A percentile compares a stretch with the other conserved stretches of the same genome.
These are phyloP conservation scores for Sambucus nigra DNA, from an alignment of 129 eudicot species.

Conservation along the genomic window DNA sequence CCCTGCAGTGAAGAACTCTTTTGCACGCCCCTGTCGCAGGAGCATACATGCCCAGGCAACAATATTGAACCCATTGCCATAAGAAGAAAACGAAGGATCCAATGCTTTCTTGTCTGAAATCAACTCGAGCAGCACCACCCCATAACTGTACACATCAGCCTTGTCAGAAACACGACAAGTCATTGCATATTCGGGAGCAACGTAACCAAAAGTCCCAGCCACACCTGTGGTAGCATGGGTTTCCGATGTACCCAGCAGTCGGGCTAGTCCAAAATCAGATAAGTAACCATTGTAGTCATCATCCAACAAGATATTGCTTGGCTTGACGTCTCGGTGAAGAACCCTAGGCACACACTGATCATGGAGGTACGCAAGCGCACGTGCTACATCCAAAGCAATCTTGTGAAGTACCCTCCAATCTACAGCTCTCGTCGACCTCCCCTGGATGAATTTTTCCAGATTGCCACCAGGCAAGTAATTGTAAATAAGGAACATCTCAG, in stretches of 20 bases:
- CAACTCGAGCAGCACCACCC: conserved; percentile 80
- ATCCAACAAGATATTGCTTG: conserved; percentile 76
- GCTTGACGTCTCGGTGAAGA: conserved; percentile 88
- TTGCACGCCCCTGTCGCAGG: conserved; percentile 67
- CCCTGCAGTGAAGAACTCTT: conserved; percentile 79
- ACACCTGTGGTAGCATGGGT: conserved; percentile 91
- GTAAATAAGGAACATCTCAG: conserved; percentile 85
- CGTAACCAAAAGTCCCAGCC: conserved; percentile 85
- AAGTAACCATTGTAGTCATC: conserved; percentile 73
- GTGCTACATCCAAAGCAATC: conserved; percentile 75
- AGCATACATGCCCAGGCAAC: conserved; percentile 91
- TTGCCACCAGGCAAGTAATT: conserved; percentile 84
- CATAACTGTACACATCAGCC: conserved; percentile 90
- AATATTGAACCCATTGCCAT: conserved; percentile 84
- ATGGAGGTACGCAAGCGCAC: conserved; percentile 83
- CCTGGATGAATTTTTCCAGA: conserved; percentile 74
- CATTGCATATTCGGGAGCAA: conserved; percentile 90
- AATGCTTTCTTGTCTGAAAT: conserved; percentile 73
- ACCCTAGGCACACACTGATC: conserved; percentile 93
- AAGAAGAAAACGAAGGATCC: conserved; percentile 79
- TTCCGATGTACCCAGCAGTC: conserved; percentile 69
- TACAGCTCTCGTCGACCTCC: conserved; percentile 63
- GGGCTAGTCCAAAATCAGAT: conserved; percentile 76
- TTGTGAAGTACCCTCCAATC: conserved; percentile 84
- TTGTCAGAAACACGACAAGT: conserved; percentile 93